These are phyloP conservation scores for Solanum ahanhuiri DNA, from an alignment of 257 asterid species.

Conservation along the genomic window DNA sequence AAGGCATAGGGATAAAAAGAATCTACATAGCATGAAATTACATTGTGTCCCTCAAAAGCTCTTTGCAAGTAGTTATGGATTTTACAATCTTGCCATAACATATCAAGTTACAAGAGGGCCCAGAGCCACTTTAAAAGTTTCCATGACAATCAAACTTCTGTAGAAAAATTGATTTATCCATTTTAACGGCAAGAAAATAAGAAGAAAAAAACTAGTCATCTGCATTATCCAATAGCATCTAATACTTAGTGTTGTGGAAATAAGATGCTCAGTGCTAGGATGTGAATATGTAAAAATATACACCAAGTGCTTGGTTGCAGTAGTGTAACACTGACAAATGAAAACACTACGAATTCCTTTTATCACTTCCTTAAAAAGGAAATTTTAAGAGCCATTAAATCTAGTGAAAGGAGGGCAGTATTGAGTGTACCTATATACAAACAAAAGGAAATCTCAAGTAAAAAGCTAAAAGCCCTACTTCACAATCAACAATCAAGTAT, in stretches of 20 bases:
- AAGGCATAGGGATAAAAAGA: background rate
- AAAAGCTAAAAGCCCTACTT: background rate
- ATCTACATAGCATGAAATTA: background rate
- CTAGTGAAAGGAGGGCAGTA: background rate
- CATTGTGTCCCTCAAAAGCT: background rate
- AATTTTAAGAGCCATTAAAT: background rate
- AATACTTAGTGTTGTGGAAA: conserved; percentile 2
- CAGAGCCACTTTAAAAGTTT: background rate
- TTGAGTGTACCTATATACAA: background rate
- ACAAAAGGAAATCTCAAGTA: background rate
- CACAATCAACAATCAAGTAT: background rate
- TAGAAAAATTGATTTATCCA: background rate
- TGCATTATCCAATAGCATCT: background rate
- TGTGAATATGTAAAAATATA: background rate
- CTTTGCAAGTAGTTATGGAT: background rate
- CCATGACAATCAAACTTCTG: background rate
- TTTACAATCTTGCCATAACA: background rate
- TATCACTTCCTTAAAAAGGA: background rate
- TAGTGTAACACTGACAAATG: background rate
- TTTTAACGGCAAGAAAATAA: background rate
- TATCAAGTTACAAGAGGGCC: background rate
- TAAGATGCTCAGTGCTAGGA: background rate
- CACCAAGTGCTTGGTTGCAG: background rate
- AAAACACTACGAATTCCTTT: background rate
- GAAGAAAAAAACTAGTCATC: background rate